phyloP scores from a whole-genome alignment of 2,329 filamentous ascomycete species.

The Myrmaecium sp. region DNA sequence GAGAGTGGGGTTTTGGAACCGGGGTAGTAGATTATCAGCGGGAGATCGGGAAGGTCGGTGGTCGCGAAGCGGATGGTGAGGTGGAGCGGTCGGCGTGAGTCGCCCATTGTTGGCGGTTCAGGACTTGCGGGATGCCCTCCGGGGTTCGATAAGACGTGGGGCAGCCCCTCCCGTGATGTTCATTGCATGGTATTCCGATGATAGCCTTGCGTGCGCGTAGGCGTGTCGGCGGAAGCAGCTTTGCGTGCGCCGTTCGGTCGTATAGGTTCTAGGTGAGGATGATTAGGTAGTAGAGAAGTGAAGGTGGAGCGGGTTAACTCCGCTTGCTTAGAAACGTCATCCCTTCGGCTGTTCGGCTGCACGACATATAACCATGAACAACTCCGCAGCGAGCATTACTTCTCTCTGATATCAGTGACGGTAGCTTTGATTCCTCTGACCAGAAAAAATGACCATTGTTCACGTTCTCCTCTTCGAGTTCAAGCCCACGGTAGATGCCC shows the following conservation, averaged over 20 bases:
- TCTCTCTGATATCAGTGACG: too few relatives aligned
- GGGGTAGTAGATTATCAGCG: constrained; percentile 56
- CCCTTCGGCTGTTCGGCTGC: not conserved
- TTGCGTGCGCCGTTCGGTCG: too few relatives aligned
- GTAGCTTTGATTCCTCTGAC: too few relatives aligned
- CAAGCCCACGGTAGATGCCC: constrained; percentile 32
- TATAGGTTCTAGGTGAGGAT: too few relatives aligned
- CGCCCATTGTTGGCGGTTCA: constrained; percentile 1
- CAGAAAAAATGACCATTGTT: constrained; percentile 40
- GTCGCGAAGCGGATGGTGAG: constrained; percentile 87
- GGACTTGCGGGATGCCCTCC: not conserved
- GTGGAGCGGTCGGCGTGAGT: constrained; percentile 4
- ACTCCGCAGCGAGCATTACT: too few relatives aligned
- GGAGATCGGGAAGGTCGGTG: constrained; percentile 64
- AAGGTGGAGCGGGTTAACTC: too few relatives aligned
- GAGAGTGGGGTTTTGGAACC: constrained; percentile 54
- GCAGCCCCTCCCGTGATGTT: constrained; percentile 2
- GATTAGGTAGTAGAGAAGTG: too few relatives aligned
- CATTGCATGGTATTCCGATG: constrained; percentile 1
- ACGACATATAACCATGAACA: too few relatives aligned
- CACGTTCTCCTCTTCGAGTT: constrained; percentile 55
- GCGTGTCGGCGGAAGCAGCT: too few relatives aligned
- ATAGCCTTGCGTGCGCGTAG: not conserved
- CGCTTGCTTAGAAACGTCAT: too few relatives aligned
- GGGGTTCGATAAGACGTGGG: not conserved